A percentile compares a stretch with the other conserved stretches of the same genome.
phyloP scores from a whole-genome alignment of 2,329 filamentous ascomycete species.

The Phyllosticta citriasiana region DNA sequence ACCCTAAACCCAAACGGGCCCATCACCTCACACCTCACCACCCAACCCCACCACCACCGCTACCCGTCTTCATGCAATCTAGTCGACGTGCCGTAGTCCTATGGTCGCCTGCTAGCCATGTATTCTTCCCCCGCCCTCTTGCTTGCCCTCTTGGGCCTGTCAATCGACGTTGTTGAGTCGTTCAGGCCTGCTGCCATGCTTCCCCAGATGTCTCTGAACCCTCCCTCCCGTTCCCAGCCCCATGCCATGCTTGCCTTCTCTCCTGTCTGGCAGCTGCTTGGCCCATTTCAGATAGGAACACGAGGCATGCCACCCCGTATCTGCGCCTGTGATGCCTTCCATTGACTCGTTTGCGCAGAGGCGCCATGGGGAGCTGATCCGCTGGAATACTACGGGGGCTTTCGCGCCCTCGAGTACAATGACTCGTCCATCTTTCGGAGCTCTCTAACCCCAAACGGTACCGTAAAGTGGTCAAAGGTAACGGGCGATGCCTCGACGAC shows the following conservation, averaged over 20 bases:
- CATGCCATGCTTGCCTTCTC: constrained; percentile 21
- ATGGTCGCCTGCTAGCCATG: background rate
- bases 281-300: constrained; percentile 50
- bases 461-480: constrained; percentile 38
- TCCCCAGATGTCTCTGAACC: background rate
- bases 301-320: constrained; percentile 36
- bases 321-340: constrained; percentile 12
- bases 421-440: constrained; percentile 35
- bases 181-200: background rate
- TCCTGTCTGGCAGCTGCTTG: constrained; percentile 41
- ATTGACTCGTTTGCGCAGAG: constrained; percentile 29
- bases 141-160: background rate
- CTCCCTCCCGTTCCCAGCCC: background rate
- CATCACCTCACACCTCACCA: background rate
- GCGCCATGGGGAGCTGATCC: constrained; percentile 51
- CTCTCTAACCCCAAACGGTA: constrained; percentile 42
- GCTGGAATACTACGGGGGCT: constrained; percentile 44
- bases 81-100: background rate
- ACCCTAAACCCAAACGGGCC: background rate
- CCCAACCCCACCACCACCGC: background rate
- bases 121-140: background rate
- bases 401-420: constrained; percentile 37
- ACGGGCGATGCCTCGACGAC: constrained; percentile 19
- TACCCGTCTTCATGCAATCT: background rate
- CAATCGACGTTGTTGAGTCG: background rate